Percentiles rank a stretch among this genome's conserved stretches.
These are phyloP conservation scores for Eucalyptus lansdowneana DNA, from an alignment of 345 rosid genomes.

Conservation along the genomic window DNA sequence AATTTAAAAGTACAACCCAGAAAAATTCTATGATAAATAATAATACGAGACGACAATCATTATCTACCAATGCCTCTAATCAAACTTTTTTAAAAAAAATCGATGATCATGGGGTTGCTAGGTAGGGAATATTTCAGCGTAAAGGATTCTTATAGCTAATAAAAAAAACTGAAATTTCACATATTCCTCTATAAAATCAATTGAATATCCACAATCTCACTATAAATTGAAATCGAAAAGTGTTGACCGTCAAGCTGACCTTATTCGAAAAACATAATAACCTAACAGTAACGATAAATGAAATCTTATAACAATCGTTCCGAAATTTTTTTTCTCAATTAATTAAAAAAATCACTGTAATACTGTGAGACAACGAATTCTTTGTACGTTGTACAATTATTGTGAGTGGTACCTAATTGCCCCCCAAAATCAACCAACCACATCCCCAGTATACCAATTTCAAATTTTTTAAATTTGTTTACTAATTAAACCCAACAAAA, in stretches of 20 bases:
- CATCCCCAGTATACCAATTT: fast-evolving
- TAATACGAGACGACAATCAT: not conserved
- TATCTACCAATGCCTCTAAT: not conserved
- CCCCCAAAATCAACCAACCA: not conserved
- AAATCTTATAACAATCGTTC: not conserved
- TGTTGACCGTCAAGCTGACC: not conserved
- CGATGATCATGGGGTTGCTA: not conserved
- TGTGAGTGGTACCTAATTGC: not conserved
- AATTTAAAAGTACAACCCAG: not conserved
- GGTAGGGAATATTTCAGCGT: not conserved
- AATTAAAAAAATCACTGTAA: not conserved
- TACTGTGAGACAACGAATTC: not conserved
- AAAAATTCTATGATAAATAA: not conserved
- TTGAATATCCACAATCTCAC: no score
- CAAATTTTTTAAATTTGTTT: not conserved
- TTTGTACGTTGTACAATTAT: not conserved
- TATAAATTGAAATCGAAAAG: no score
- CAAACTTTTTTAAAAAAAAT: not conserved
- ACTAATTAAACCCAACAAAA: not conserved
- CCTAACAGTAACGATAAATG: fast-evolving
- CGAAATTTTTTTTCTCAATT: not conserved
- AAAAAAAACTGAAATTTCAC: fast-evolving
- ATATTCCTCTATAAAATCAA: not conserved
- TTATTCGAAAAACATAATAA: fast-evolving
- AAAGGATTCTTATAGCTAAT: not conserved